Evolutionary conservation across 371 early-diverging fungal species (phyloP).

Genomic region (Mucor racemosus): DNA sequence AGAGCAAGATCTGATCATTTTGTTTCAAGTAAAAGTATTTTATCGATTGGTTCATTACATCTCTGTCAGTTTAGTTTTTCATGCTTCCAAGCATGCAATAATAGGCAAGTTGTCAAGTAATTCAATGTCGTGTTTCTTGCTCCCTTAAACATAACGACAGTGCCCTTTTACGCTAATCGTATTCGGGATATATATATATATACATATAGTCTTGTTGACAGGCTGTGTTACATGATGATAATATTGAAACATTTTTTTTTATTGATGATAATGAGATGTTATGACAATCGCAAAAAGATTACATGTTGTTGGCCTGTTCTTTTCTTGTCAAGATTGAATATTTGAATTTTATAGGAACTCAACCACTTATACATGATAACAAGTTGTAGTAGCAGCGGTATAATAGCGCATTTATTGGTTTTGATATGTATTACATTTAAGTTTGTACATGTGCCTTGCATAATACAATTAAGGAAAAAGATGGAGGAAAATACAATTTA

Average conservation of each 20-base stretch:
- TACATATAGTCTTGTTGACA: not conserved
- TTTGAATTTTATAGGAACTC: no score
- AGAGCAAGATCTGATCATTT: no score
- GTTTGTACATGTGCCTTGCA: not conserved
- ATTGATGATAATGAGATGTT: not conserved
- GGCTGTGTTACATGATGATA: not conserved
- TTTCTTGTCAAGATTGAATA: no score
- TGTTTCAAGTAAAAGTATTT: no score
- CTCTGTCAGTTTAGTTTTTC: not conserved
- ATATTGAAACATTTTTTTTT: not conserved
- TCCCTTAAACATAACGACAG: not conserved
- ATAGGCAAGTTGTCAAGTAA: conserved; percentile 2
- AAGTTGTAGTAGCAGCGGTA: no score
- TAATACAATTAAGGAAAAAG: not conserved
- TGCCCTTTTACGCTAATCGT: not conserved
- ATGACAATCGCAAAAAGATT: not conserved
- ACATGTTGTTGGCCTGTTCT: no score
- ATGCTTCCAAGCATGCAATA: not conserved
- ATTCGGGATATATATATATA: not conserved
- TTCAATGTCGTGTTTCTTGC: not conserved
- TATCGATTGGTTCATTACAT: no score
- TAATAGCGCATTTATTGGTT: not conserved
- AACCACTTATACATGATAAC: not conserved
- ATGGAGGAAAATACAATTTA: not conserved
- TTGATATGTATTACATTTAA: not conserved